These are phyloP conservation scores for Magnolia kwangsiensis DNA, from an alignment of 164 flowering plant genomes.

Conservation along the genomic window DNA sequence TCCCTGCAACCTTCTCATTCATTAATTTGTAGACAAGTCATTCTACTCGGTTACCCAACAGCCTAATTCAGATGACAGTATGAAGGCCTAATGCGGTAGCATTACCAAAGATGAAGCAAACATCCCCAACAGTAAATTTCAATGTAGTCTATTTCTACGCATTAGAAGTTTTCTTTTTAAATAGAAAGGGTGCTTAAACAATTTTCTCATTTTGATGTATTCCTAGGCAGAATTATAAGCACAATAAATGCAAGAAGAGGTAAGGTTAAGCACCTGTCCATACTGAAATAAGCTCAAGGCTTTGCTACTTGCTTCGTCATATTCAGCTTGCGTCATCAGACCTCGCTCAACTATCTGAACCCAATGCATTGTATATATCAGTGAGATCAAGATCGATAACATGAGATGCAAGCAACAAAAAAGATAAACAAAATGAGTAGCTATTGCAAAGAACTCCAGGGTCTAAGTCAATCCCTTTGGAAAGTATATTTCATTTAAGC, in stretches of 20 bases:
- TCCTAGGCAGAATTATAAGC: neutral
- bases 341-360: slow-evolving; percentile 71
- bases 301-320: slow-evolving; percentile 75
- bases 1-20: neutral
- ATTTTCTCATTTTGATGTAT: neutral
- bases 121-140: too few species aligned
- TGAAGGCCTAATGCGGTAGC: neutral
- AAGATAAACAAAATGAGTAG: slow-evolving; percentile 1
- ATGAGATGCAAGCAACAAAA: neutral
- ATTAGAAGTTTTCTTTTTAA: too few species aligned
- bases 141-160: too few species aligned
- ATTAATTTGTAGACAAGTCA: too few species aligned
- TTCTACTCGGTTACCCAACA: neutral
- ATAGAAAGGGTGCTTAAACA: too few species aligned
- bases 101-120: too few species aligned
- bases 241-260: neutral
- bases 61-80: neutral
- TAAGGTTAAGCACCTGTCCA: slow-evolving; percentile 63
- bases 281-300: slow-evolving; percentile 84
- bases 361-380: neutral
- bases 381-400: neutral
- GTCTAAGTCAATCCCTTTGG: neutral
- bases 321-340: slow-evolving; percentile 82
- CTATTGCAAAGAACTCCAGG: neutral
- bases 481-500: neutral